Base-by-base conservation (phyloP, 306 rosid genomes). In the Alnus glutinosa region DNA sequence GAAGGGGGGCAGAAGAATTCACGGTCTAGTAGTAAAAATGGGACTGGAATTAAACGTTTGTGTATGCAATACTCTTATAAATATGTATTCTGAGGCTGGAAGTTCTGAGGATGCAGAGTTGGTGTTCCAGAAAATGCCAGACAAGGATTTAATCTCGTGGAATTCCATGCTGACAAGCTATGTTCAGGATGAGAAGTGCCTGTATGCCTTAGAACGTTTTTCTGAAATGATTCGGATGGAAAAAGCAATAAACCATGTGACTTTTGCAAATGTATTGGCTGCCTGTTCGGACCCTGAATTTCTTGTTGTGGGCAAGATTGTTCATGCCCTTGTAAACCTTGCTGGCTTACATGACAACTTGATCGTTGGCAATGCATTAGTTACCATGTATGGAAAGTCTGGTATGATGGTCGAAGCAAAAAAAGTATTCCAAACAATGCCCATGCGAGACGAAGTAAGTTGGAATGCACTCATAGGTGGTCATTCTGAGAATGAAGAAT, bases 391-490 rank as follows among this genome's bases (percentile, higher is more conserved):
- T 72, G 98, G 97, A 51, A 92, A 91, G 82, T 84, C 75, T 44
- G 89, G 90, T 78, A 71, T 75, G 86, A 89, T 82, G 80, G 81
- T 42, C 71, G 90, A 85, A 73, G 97, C 97, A 10, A 81, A 67
- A 62, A 57, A 19, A 64, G 85, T 91, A 54, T 81, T 88, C 70
- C 81, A 62, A 80, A 75, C 81, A 51, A 89, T 95, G 92, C 87
- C 89, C 2, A 74, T 74, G 75, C 89, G 89, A 77, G 92, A 95
- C 61, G 89, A 81, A 85, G 90, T 95, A 55, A 91, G 96, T n/a
- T 95, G 98, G 98, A 95, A 92, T 57, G 83, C 98, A 32, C 90
- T 95, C 36, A 88, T 95, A 15, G 98, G 98, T 62, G 81, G 97
- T 71, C 85, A 84, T 82, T 88, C 97, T 55, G 93, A 89, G 79